Evolutionary conservation across 2,329 filamentous ascomycete genomes (phyloP).

Genomic region (Hypoxylon sp.): DNA sequence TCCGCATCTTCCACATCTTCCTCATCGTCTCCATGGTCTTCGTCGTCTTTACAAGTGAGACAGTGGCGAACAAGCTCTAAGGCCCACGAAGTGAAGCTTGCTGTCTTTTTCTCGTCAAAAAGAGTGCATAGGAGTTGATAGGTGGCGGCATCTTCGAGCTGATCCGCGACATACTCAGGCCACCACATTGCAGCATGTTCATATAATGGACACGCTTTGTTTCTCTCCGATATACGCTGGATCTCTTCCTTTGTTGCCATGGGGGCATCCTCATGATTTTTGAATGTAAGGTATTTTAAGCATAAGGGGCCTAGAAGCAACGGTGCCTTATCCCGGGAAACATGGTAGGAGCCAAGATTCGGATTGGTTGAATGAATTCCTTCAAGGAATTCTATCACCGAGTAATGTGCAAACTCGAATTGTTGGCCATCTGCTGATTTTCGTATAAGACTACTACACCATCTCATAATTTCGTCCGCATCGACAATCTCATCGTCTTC

Average conservation of each 20-base stretch:
- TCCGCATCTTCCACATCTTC: too few relatives aligned
- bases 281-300: constrained; percentile 2
- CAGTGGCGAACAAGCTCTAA: neutral
- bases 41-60: neutral
- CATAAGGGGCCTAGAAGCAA: neutral
- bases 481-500: constrained; percentile 23
- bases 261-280: neutral
- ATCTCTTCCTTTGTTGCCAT: neutral
- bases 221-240: neutral
- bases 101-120: neutral
- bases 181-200: neutral
- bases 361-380: constrained; percentile 14
- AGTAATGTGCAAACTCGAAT: constrained; percentile 38
- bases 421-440: constrained; percentile 10
- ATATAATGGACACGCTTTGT: neutral
- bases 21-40: neutral
- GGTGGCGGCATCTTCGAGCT: neutral
- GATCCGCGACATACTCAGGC: neutral
- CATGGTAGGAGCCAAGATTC: constrained; percentile 9
- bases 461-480: constrained; percentile 28
- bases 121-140: neutral
- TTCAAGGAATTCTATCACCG: constrained; percentile 36
- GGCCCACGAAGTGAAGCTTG: constrained; percentile 1
- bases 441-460: constrained; percentile 38
- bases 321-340: neutral